Evolutionary conservation across 257 asterid genomes (phyloP), one percentile per base, ranked within the genome.

Genomic region (Leptodermis oblonga): DNA sequence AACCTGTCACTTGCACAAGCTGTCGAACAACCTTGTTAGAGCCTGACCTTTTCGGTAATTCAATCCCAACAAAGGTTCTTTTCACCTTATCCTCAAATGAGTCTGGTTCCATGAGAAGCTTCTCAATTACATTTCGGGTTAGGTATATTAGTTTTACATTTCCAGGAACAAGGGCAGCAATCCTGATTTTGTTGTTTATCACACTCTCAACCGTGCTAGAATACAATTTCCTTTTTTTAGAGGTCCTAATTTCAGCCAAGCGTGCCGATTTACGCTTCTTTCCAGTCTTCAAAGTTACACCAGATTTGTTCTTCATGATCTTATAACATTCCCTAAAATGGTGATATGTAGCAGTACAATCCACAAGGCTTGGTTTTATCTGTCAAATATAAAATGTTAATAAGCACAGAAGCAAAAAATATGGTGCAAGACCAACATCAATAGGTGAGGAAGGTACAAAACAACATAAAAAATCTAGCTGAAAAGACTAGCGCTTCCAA

Each of bases 1-100:
- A 66, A 90, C 98, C 98, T 82, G 79, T 75, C 75, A 92, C 89
- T 84, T 82, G 95, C 83, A 81, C 64, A 58, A 90, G 96, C 73
- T 80, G 86, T 76, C 73, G 72, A 73, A 80, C 65, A 42, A 48
- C 52, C 74, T 71, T 81, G 46, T 78, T 70, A 65, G 15, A 58
- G 58, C 15, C 71, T 73, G 72, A 86, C 72, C 65, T 17, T 51
- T 80, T 81, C 69, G 81, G 77, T 17, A 84, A 69, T 66, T 79
- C 84, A 55, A 81, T 78, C 62, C 88, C 79, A 58, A 86, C 91
- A 58, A 85, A 88, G 74, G 88, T 74, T 70, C 96, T 95, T 23
- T 67, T 64, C 39, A 90, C 87, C 79, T 92, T 92, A 73, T 79
- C 72, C 74, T 77, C 89, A 73, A 86, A 82, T 46, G 82, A 73